A percentile compares a stretch with the other conserved stretches of the same genome.
Conservation (phyloP, 163 green algal species). For the Botryococcus braunii region DNA sequence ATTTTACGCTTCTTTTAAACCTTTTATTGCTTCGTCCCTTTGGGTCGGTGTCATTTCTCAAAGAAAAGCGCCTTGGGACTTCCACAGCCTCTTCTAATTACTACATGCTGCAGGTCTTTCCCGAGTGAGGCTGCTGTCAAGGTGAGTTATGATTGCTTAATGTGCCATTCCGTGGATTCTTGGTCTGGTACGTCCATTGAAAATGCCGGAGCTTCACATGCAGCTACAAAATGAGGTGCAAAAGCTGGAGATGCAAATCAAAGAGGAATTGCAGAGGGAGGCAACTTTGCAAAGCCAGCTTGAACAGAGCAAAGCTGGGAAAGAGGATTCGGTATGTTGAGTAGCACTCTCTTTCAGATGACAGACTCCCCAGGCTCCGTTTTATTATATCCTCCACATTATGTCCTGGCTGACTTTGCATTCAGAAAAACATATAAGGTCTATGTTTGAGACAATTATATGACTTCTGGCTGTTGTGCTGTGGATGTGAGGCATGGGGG, state of each 20-base stretch:
- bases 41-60: too few species aligned
- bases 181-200: too few species aligned
- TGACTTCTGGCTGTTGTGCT: too few species aligned
- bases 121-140: slow-evolving; percentile 67
- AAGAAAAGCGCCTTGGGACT: background rate
- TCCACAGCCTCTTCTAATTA: slow-evolving; percentile 6
- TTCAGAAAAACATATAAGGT: too few species aligned
- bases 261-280: slow-evolving; percentile 6
- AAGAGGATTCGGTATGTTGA: slow-evolving; percentile 42
- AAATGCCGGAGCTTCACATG: slow-evolving; percentile 1
- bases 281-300: slow-evolving; percentile 12
- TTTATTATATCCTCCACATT: too few species aligned
- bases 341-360: background rate
- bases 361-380: too few species aligned
- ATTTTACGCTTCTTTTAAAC: too few species aligned
- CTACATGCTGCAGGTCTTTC: slow-evolving; percentile 41
- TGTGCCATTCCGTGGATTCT: too few species aligned
- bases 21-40: too few species aligned
- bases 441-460: too few species aligned
- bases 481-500: too few species aligned
- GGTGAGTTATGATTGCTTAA: slow-evolving; percentile 31
- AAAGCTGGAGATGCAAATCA: slow-evolving; percentile 26
- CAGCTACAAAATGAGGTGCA: slow-evolving; percentile 38
- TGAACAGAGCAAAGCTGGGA: slow-evolving; percentile 33
- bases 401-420: too few species aligned